phyloP scores from a whole-genome alignment of 2,329 filamentous ascomycete genomes.

The Lasiodiplodia hormozganensis region DNA sequence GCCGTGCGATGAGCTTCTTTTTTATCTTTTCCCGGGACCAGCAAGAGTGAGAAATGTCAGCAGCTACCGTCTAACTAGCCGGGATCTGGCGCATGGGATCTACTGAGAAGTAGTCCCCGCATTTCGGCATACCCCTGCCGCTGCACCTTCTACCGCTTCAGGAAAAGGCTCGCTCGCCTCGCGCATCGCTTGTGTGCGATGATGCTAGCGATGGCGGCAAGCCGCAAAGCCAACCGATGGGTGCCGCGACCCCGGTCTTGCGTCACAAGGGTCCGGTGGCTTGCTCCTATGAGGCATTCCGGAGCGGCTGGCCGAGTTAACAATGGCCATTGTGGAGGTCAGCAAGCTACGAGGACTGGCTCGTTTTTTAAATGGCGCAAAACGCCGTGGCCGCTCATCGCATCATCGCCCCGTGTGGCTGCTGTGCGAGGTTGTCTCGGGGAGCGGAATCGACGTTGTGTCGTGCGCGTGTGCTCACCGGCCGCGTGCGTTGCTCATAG shows the following conservation, averaged over 20 bases:
- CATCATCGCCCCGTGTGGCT: background rate
- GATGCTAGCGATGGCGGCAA: background rate
- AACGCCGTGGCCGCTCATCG: background rate
- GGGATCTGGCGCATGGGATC: background rate
- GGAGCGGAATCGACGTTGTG: background rate
- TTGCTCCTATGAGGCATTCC: background rate
- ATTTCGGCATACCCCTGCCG: constrained; percentile 10
- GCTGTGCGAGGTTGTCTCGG: background rate
- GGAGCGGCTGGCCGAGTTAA: too few relatives aligned
- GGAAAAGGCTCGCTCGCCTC: background rate
- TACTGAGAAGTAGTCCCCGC: background rate
- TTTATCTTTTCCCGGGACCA: background rate
- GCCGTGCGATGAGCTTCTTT: background rate
- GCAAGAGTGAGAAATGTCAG: background rate
- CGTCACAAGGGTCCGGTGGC: background rate
- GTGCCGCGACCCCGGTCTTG: too few relatives aligned
- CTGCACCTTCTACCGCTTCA: background rate
- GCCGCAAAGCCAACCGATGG: background rate
- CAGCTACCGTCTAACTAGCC: background rate
- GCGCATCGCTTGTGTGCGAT: background rate
- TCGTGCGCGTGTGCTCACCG: background rate
- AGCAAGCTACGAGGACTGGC: background rate
- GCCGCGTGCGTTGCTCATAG: background rate
- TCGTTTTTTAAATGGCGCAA: background rate
- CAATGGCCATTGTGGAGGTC: background rate